Percentiles rank a stretch among this genome's conserved stretches.
Evolutionary conservation across 169 alveolate genomes (phyloP).

Genomic region (Plasmodium knowlesi): DNA sequence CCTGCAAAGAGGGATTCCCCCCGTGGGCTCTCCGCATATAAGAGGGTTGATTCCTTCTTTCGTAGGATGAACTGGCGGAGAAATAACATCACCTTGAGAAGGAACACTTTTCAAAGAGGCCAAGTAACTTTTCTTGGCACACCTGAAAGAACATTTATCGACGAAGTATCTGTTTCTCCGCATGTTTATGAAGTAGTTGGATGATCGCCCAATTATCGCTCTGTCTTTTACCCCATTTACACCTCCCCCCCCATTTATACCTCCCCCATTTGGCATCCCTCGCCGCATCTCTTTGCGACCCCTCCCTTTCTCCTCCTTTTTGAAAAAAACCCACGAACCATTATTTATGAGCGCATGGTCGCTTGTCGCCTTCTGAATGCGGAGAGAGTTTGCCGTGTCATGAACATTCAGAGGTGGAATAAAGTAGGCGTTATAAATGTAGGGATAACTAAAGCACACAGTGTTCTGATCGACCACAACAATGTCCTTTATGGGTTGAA

Average conservation of each 20-base stretch:
- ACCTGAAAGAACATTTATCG: background rate
- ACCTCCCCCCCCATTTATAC: background rate
- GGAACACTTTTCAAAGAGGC: background rate
- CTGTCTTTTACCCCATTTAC: background rate
- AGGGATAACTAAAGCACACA: slow-evolving; percentile 39
- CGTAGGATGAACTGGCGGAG: background rate
- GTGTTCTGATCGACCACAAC: slow-evolving; percentile 49
- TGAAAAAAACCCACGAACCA: slow-evolving; percentile 61
- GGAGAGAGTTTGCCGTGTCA: slow-evolving; percentile 19
- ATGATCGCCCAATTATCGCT: background rate
- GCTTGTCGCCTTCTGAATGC: slow-evolving; percentile 68
- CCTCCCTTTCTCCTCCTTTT: background rate
- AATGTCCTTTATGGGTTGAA: slow-evolving; percentile 46
- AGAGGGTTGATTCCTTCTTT: background rate
- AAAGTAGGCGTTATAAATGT: slow-evolving; percentile 65
- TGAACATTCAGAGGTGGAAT: slow-evolving; percentile 44
- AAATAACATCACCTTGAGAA: background rate
- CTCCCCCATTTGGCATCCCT: background rate
- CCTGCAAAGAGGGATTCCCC: background rate
- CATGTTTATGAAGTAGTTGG: slow-evolving; percentile 9
- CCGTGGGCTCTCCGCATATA: background rate
- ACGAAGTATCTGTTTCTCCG: slow-evolving; percentile 31
- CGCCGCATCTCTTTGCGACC: background rate
- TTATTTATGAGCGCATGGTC: slow-evolving; percentile 42
- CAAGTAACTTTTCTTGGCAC: background rate